These are phyloP conservation scores for Fusarium mexicanum DNA, from an alignment of 2,329 filamentous ascomycete species.

Conservation along the genomic window DNA sequence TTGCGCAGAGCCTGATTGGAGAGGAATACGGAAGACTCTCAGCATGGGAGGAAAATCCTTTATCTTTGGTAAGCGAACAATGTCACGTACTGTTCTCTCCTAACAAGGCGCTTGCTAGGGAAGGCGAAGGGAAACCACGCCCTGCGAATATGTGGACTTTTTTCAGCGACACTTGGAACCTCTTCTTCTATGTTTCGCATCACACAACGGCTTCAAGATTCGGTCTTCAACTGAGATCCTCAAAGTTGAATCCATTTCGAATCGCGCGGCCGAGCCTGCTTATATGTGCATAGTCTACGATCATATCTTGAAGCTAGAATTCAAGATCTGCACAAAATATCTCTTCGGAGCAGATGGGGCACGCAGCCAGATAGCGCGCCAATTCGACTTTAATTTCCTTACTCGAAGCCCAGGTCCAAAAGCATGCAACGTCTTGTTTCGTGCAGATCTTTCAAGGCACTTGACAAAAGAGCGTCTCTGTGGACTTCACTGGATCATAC, in stretches of 20 bases:
- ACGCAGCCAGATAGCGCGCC: background rate
- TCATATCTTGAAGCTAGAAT: background rate
- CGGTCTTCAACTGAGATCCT: background rate
- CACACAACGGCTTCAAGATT: background rate
- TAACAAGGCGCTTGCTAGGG: fast-evolving
- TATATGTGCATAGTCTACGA: background rate
- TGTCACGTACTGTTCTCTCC: fast-evolving
- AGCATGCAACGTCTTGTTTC: background rate
- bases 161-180: background rate
- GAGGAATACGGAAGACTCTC: background rate
- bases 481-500: background rate
- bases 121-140: background rate
- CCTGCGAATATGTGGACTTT: background rate
- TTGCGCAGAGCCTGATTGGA: background rate
- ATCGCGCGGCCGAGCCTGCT: fast-evolving
- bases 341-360: background rate
- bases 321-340: background rate
- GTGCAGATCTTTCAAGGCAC: background rate
- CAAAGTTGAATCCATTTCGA: fast-evolving
- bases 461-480: fast-evolving
- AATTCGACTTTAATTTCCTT: background rate
- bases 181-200: background rate
- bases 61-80: fast-evolving
- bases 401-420: background rate
- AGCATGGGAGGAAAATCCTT: background rate